Evolutionary conservation across 768 basidiomycete species (phyloP).

Genomic region (Lyophyllum shimeji): DNA sequence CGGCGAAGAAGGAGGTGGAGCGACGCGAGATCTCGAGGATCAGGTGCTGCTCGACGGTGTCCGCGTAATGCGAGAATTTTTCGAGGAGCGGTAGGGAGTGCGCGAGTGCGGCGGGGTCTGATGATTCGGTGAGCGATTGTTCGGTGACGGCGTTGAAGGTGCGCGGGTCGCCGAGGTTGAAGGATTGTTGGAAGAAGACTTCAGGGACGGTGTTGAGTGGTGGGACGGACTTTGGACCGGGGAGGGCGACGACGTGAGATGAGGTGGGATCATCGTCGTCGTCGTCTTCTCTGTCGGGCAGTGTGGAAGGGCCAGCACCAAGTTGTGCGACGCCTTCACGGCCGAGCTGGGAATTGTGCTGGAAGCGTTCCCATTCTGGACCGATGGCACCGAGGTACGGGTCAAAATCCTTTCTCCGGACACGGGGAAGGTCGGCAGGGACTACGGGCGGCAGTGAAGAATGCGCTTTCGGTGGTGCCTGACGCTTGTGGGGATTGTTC

Average conservation of each 20-base stretch:
- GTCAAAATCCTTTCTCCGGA: constrained; percentile 82
- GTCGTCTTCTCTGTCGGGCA: constrained; percentile 2
- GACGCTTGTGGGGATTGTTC: constrained; percentile 83
- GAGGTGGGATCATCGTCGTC: constrained; percentile 7
- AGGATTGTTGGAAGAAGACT: constrained; percentile 76
- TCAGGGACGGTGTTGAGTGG: constrained; percentile 74
- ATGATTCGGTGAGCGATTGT: constrained; percentile 34
- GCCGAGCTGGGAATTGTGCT: constrained; percentile 42
- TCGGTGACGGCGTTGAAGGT: constrained; percentile 80
- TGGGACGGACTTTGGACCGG: constrained; percentile 49
- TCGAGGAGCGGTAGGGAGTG: constrained; percentile 79
- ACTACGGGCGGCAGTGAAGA: constrained; percentile 72
- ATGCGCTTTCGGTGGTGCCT: constrained; percentile 87
- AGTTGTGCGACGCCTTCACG: constrained; percentile 40
- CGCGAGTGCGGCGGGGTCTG: constrained; percentile 63
- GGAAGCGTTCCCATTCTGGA: constrained; percentile 78
- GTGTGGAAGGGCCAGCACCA: constrained; percentile 29
- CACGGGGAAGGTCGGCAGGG: constrained; percentile 76
- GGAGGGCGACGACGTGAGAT: constrained; percentile 22
- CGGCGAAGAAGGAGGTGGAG: constrained; percentile 94
- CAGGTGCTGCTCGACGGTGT: constrained; percentile 93
- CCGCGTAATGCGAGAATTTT: constrained; percentile 87
- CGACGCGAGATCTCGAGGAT: constrained; percentile 89
- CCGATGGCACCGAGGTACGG: constrained; percentile 70
- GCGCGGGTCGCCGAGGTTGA: constrained; percentile 79